Evolutionary conservation across 371 early-diverging fungal genomes (phyloP), one percentile per base, ranked within the genome.

Genomic region (Mucor circinelloides): DNA sequence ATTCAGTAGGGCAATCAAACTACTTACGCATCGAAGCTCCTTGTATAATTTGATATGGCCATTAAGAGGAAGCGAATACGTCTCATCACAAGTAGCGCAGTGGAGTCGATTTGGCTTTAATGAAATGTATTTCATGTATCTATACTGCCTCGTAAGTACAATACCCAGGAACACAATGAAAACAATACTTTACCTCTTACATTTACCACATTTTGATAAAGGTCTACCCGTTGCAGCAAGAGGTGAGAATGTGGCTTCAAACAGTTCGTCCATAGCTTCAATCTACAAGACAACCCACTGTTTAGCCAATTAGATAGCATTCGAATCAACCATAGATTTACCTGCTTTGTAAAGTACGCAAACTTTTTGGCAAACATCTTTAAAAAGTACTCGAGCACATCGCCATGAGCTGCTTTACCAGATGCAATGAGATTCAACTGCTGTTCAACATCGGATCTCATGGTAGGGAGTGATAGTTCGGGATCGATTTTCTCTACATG

Each of bases 151-250:
- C 10, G 9, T n/a, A 7, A 46, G n/a, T 46, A 27, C 1, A 10
- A 17, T 40, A 40, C 5, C 15, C 40, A 15, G 17, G 9, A 6
- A 32, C 1, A 3, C 2, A 5, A 40, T 40, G 5, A 2, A 40
- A 15, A 8, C 50, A 32, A 31, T 28, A 55, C 40, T 1, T 58
- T 76, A 83, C 74, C 85, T 65, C 68, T 79, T 78, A 66, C 87
- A 86, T 69, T 79, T 82, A 31, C 86, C 87, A 58, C 86, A 86
- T 59, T 85, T 87, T 4, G 87, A 83, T 6, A 86, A 34, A 6
- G 78, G 71, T 64, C 69, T 73, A 3, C 87, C 86, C 0, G 85
- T 78, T 15, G 79, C 76, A 30, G 85, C 82, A 1, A 85, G 66
- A 21, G 85, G 75, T 0, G 83, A 83, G 36, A 83, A 85, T 1